Base-by-base conservation (phyloP, 441 rosid genomes). In the Metrosideros polymorpha region DNA sequence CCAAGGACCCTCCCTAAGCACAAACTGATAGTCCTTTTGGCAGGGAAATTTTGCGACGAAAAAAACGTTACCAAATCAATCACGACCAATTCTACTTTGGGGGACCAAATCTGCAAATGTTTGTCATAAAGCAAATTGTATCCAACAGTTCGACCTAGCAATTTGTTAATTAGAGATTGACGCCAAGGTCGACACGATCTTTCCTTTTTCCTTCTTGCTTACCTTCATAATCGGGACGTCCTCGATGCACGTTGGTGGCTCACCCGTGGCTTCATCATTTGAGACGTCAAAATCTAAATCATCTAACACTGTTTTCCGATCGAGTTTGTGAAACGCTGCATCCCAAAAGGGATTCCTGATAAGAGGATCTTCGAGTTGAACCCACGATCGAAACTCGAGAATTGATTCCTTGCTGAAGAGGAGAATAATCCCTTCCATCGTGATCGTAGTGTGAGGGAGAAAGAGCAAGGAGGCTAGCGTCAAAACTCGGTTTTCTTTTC, bases 241-340 rank as follows among this genome's bases (percentile, higher is more conserved):
- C 66, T 59, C 9, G 9, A 29, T 13, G 32, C 66, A 6, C 15
- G 71, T 29, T 2, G 2, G 9, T 6, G 39, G 71, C 29, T 59
- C 39, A 3, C 35, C 71, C 71, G 3, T 59, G 22, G 12, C 22
- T 61, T 61, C 71, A 29, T 61, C 71, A 30, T 29, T 0, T 6
- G 39, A 7, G 24, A 29, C 10, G 29, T 7, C 5, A 2, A 29
- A 29, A 6, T 61, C 4, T 61, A 15, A 15, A 30, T 29, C 39
- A 2, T 61, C 22, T 2, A 30, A 61, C 39, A 3, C 0, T 15
- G 1, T n/a, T 3, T 61, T 61, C 39, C 0, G 5, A 30, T 61
- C 24, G 4, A 61, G 39, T 15, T 61, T 61, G 22, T 18, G 12
- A 61, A 29, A 22, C 17, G 5, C 22, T 29, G 10, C 39, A 29